These are phyloP conservation scores for Nothopassalora personata DNA, from an alignment of 2,329 filamentous ascomycete genomes.

Conservation along the genomic window DNA sequence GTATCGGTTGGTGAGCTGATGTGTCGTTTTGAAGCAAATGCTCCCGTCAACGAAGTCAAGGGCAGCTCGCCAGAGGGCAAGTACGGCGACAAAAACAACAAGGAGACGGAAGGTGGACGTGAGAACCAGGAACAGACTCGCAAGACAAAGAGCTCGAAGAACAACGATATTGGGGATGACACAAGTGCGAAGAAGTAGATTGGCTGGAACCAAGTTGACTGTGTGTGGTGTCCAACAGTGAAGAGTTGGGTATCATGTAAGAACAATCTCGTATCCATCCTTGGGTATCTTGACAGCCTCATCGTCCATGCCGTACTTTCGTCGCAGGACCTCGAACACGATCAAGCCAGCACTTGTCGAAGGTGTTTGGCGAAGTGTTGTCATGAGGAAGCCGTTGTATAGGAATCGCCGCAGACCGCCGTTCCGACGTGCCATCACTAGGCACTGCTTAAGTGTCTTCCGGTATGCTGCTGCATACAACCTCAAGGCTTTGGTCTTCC, in stretches of 20 bases:
- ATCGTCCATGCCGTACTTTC: constrained; percentile 62
- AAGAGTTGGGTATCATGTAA: constrained; percentile 39
- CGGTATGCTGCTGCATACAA: constrained; percentile 68
- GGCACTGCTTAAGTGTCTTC: constrained; percentile 60
- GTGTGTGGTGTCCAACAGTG: not conserved
- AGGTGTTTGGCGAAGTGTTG: constrained; percentile 66
- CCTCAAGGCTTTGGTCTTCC: constrained; percentile 49
- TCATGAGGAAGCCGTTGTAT: constrained; percentile 67
- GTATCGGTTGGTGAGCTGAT: not conserved
- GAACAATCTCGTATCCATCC: constrained; percentile 66
- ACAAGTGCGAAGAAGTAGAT: constrained; percentile 10
- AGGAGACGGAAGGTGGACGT: constrained; percentile 8
- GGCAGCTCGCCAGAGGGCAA: constrained; percentile 3
- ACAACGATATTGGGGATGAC: constrained; percentile 7
- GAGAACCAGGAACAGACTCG: constrained; percentile 9
- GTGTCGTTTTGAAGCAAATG: not conserved
- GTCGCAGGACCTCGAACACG: constrained; percentile 69
- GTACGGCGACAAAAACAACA: constrained; percentile 4
- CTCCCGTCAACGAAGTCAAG: not conserved
- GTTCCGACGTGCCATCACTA: constrained; percentile 53
- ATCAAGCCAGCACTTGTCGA: constrained; percentile 72
- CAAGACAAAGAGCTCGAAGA: constrained; percentile 8
- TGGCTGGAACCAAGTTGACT: no score
- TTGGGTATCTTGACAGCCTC: constrained; percentile 61
- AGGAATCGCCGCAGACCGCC: constrained; percentile 58